Conservation (phyloP, 371 early-diverging fungal genomes). For the Mortierella sp. region DNA sequence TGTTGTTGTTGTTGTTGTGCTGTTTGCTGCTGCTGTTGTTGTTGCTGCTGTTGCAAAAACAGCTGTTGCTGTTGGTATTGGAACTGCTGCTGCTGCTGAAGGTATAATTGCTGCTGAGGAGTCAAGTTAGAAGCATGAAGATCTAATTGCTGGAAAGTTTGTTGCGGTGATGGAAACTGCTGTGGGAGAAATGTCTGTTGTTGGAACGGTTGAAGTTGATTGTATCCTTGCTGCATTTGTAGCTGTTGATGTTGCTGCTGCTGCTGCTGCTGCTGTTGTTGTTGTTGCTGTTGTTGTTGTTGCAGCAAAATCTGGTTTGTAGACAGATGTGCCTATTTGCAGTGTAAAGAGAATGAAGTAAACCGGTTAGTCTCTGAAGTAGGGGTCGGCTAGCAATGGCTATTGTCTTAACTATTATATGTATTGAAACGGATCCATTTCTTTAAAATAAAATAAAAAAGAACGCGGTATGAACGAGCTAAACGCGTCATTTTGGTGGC, state of each 20-base stretch:
- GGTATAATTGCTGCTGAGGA: constrained; percentile 50
- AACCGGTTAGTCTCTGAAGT: no score
- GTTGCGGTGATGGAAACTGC: constrained; percentile 30
- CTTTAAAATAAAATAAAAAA: no score
- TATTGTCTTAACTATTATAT: no score
- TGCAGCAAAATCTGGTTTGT: constrained; percentile 48
- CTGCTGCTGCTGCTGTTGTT: constrained; percentile 51
- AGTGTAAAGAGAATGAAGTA: neutral
- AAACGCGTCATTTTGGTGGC: constrained; percentile 1
- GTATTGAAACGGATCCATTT: no score
- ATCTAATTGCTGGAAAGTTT: constrained; percentile 46
- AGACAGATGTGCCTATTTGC: constrained; percentile 22
- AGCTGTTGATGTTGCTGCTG: constrained; percentile 39
- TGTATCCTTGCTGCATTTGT: constrained; percentile 51
- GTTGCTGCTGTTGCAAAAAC: constrained; percentile 31
- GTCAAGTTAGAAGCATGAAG: constrained; percentile 41
- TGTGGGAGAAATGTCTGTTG: constrained; percentile 40
- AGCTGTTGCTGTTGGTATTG: constrained; percentile 31
- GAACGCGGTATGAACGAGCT: neutral
- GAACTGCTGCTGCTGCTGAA: constrained; percentile 44
- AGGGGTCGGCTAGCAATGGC: no score
- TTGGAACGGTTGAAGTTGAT: constrained; percentile 45
- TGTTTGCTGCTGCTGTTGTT: constrained; percentile 27
- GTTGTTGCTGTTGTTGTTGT: constrained; percentile 59
- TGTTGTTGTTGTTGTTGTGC: constrained; percentile 31